Conservation (phyloP, 2,329 filamentous ascomycete genomes). For the Sporothrix phasma region DNA sequence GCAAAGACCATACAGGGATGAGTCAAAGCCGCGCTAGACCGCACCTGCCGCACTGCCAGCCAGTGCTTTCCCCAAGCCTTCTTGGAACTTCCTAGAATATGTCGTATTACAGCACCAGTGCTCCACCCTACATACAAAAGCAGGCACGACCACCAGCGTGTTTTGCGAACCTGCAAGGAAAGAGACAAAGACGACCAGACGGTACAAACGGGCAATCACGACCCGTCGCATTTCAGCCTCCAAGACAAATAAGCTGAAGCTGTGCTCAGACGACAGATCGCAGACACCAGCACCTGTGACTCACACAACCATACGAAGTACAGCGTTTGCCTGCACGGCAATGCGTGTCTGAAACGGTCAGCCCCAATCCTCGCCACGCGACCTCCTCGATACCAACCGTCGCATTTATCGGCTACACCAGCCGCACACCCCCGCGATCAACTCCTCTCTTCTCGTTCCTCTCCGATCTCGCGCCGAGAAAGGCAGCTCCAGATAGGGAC, state of each 20-base stretch:
- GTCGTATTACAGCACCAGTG: too few species aligned
- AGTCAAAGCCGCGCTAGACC: slow-evolving; percentile 12
- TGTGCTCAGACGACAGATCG: too few species aligned
- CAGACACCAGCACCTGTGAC: not conserved
- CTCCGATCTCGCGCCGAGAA: slow-evolving; percentile 7
- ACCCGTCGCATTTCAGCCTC: not conserved
- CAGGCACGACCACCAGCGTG: not conserved
- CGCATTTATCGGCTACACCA: not conserved
- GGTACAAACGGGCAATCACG: too few species aligned
- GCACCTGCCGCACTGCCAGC: not conserved
- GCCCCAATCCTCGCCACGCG: not conserved
- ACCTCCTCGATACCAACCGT: not conserved
- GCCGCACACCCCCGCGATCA: not conserved
- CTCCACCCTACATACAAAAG: not conserved
- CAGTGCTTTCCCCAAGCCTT: too few species aligned
- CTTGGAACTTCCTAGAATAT: too few species aligned
- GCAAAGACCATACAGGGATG: slow-evolving; percentile 13
- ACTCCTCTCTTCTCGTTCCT: not conserved
- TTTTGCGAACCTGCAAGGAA: too few species aligned
- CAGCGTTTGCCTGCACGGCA: not conserved
- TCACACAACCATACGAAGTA: too few species aligned
- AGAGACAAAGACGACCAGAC: slow-evolving; percentile 1
- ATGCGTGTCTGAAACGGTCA: not conserved
- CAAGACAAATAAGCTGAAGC: not conserved
- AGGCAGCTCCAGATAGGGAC: slow-evolving; percentile 3